Base-by-base conservation (phyloP, 371 early-diverging fungal species). In the Capillidium heterosporum region DNA sequence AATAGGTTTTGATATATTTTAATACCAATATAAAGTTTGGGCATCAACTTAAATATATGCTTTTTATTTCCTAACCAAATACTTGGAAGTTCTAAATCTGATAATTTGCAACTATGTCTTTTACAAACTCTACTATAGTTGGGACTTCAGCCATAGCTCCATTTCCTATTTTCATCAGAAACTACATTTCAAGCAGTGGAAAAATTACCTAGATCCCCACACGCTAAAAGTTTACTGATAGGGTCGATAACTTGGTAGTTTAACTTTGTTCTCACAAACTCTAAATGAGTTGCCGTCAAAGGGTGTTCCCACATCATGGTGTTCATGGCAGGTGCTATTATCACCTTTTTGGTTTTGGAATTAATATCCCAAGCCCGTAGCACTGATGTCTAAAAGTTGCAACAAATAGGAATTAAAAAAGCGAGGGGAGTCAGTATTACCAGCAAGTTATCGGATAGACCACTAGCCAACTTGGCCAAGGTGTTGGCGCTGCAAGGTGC, bases 261-360 rank as follows among this genome's bases (percentile, higher is more conserved):
- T 24, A 89, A 70, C 7, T 68, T 58, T 13, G 66, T 61, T 39
- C 61, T 61, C 21, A 90, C 59, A 1, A 71, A 60, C 0, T 61
- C 58, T 28, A 93, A 61, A 63, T 95, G 95, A 31, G 62, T 67
- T 5, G 62, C 62, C 0, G 98, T 97, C 24, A 91, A 76, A 19
- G 90, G 95, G 67, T 97, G 92, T 28, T 80, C 71, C 87, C 89
- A 97, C 96, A 97, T 95, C 68, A 80, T 75, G 10, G 95, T 93
- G 62, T 97, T 97, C 96, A 95, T 97, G 3, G 96, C 96, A 3
- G 98, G 98, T 56, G 85, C 86, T 4, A 85, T 76, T 19, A 92
- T 50, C 11, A 65, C 87, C 56, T 31, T 50, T 32, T 50, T 32
- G 21, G 1, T 4, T 44, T 87, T 77, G 55, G 77, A 76, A 0